phyloP scores from a whole-genome alignment of 2,329 filamentous ascomycete species.

The Talaromyces sp. region DNA sequence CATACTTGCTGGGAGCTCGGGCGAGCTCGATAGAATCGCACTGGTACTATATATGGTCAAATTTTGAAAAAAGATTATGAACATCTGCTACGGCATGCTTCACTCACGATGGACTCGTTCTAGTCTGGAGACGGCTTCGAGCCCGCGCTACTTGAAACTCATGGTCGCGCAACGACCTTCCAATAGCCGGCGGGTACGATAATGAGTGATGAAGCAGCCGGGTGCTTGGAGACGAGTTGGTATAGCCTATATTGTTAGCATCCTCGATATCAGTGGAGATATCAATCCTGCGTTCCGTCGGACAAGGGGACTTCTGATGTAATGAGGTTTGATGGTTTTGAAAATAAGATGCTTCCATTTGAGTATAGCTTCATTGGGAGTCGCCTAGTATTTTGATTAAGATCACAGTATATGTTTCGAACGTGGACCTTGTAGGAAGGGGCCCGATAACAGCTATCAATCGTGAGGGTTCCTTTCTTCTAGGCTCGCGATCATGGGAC shows the following conservation, averaged over 20 bases:
- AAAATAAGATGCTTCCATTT: constrained; percentile 17
- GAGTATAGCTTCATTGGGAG: constrained; percentile 10
- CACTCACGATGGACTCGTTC: constrained; percentile 17
- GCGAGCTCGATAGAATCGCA: constrained; percentile 2
- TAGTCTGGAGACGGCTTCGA: constrained; percentile 9
- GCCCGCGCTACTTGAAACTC: constrained; percentile 10
- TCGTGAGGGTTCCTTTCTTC: neutral
- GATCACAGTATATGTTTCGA: constrained; percentile 10
- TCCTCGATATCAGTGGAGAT: constrained; percentile 8
- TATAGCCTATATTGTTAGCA: constrained; percentile 16
- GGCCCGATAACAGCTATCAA: constrained; percentile 4
- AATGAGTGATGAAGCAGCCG: neutral
- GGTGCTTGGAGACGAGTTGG: neutral
- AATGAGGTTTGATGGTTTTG: constrained; percentile 7
- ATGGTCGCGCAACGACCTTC: constrained; percentile 7
- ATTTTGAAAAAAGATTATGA: neutral
- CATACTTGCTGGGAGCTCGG: neutral
- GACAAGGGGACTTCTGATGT: constrained; percentile 8
- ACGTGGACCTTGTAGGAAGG: neutral
- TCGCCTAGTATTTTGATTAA: constrained; percentile 12
- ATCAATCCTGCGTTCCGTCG: constrained; percentile 7
- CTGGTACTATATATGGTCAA: neutral
- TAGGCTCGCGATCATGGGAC: constrained; percentile 8
- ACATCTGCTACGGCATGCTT: neutral
- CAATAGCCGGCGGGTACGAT: constrained; percentile 10